Evolutionary conservation across 2,329 filamentous ascomycete species (phyloP).

Genomic region (Botrytis tulipae): DNA sequence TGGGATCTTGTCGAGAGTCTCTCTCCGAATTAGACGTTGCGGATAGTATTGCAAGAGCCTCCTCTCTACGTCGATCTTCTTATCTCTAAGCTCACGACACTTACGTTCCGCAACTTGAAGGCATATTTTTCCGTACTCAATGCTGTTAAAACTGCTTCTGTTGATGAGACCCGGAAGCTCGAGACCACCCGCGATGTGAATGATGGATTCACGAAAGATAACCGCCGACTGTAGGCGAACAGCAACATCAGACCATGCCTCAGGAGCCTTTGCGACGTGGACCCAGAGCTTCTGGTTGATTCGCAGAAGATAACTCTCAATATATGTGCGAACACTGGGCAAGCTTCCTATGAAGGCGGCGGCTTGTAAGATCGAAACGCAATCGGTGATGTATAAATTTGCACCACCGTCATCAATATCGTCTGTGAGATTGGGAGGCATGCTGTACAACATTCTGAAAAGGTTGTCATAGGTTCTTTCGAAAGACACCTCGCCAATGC

Average conservation of each 20-base stretch:
- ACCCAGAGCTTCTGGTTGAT: conserved; percentile 32
- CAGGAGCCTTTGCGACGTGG: conserved; percentile 26
- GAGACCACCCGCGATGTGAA: conserved; percentile 33
- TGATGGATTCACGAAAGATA: conserved; percentile 36
- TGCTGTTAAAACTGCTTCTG: conserved; percentile 15
- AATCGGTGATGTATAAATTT: conserved; percentile 26
- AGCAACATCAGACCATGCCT: conserved; percentile 33
- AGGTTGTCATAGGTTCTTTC: conserved; percentile 35
- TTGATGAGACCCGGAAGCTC: conserved; percentile 26
- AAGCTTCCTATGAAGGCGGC: conserved; percentile 28
- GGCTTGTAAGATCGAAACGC: conserved; percentile 29
- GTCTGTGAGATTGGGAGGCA: conserved; percentile 24
- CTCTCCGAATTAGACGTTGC: conserved; percentile 27
- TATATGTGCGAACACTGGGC: conserved; percentile 23
- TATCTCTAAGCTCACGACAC: conserved; percentile 26
- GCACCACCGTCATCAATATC: conserved; percentile 21
- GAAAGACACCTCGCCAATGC: conserved; percentile 22
- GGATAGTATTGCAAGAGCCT: conserved; percentile 31
- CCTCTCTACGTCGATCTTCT: conserved; percentile 32
- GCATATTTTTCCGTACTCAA: conserved; percentile 19
- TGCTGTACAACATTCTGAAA: conserved; percentile 32
- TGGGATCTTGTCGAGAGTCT: conserved; percentile 23
- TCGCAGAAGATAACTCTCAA: conserved; percentile 35
- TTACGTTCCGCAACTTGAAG: conserved; percentile 28
- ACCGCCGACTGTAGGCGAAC: conserved; percentile 31